A percentile compares a stretch with the other conserved stretches of the same genome.
Evolutionary conservation across 495 filamentous ascomycete genomes (phyloP).

Genomic region (Aspergillus carlsbadensis): DNA sequence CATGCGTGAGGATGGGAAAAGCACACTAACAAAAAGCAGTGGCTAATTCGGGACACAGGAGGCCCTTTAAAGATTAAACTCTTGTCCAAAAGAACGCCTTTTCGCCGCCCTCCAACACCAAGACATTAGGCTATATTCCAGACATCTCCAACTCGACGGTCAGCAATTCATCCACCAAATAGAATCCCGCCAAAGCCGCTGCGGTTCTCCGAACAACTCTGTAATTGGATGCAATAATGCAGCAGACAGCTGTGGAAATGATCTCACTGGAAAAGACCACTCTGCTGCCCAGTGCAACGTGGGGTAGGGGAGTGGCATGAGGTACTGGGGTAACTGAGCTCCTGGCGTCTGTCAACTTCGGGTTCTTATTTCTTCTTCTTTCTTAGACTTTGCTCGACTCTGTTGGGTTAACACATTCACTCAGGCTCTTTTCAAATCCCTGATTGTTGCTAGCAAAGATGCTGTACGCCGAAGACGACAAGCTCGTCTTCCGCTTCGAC

Average conservation of each 20-base stretch:
- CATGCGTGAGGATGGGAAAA: background rate
- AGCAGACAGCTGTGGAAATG: background rate
- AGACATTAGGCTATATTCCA: conserved; percentile 2
- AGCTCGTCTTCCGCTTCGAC: conserved; percentile 49
- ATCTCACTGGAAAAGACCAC: background rate
- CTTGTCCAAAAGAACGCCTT: background rate
- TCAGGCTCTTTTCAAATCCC: background rate
- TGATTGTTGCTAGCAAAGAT: conserved; percentile 22
- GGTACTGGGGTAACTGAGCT: background rate
- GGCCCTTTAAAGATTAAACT: conserved; percentile 7
- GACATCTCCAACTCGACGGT: background rate
- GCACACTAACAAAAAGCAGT: conserved; percentile 7
- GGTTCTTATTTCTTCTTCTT: no score
- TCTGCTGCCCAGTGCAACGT: background rate
- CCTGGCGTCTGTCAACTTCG: no score
- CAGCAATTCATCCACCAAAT: conserved; percentile 4
- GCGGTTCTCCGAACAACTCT: background rate
- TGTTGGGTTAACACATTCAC: background rate
- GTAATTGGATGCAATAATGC: background rate
- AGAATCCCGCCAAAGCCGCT: background rate
- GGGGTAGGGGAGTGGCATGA: background rate
- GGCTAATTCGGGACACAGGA: background rate
- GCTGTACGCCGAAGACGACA: conserved; percentile 41
- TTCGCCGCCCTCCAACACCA: no score
- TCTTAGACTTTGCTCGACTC: no score